Base-by-base conservation (phyloP, 495 filamentous ascomycete genomes). In the Penicillium herquei region DNA sequence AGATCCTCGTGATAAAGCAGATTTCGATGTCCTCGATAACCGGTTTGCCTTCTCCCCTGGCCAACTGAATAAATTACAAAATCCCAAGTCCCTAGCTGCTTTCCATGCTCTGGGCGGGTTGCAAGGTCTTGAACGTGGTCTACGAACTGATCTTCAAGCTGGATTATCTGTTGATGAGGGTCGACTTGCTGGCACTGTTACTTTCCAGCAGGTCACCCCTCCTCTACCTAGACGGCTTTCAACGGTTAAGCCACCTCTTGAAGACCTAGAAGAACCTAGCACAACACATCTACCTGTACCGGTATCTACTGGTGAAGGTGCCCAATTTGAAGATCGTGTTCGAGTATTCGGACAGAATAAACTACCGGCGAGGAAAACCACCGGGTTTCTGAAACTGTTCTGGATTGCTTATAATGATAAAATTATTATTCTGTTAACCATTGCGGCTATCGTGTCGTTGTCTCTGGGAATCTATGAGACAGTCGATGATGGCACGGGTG, bases 401-500 rank as follows among this genome's bases (percentile, higher is more conserved):
- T 95, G 90, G 90, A 85, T 87, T 63, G 90, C 89, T 8, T 92
- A 91, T 66, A 90, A 93, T 63, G 90, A 95, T 72, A 90, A 90
- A 56, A 88, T 95, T 17, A 76, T 95, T 49, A 87, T 93, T 14
- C 71, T 91, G 14, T 73, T 91, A 49, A 88, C 87, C 11, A 76
- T 81, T 34, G 89, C 88, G n/a, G 89, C 87, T 9, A 68, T 89
- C 33, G 75, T 91, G 16, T 90, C 87, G 3, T 76, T 91, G 48
- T 86, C 81, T 34, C 71, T 91, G 46, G 89, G 88, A 16, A 77
- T 91, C 3, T 91, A 91, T 62, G 84, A 90, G 69, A 72, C 74
- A 0, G 59, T 78, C 0, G 73, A 71, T 7, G 70, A 67, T 37
- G 76, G 73, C 2, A 66, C 67, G 13, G 74, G 75, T 2, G 82